These are phyloP conservation scores for Blastocladiella emersonii DNA, from an alignment of 371 early-diverging fungal genomes.

Conservation along the genomic window DNA sequence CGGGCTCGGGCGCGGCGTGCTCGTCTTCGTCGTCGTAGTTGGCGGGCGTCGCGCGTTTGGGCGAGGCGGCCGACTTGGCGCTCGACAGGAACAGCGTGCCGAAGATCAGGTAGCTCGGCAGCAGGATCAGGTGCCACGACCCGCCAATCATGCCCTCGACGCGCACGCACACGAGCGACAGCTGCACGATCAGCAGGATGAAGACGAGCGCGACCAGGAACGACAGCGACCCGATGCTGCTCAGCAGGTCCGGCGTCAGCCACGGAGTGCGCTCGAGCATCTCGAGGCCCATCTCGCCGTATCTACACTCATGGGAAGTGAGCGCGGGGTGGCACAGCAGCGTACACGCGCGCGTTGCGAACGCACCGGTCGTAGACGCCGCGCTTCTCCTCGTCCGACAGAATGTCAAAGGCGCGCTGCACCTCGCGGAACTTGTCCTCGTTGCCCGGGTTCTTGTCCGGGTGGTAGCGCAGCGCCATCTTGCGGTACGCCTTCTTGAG, in stretches of 20 bases:
- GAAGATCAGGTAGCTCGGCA: background rate
- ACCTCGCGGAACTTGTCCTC: slow-evolving; percentile 70
- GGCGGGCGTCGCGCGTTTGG: background rate
- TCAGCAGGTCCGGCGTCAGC: background rate
- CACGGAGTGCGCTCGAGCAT: background rate
- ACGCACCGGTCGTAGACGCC: slow-evolving; percentile 55
- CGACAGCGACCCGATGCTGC: background rate
- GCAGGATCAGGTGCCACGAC: background rate
- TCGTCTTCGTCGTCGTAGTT: slow-evolving; percentile 14
- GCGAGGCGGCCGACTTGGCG: background rate
- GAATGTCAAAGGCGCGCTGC: slow-evolving; percentile 82
- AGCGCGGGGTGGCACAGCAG: too few relatives aligned
- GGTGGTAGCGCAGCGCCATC: slow-evolving; percentile 20
- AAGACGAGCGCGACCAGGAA: background rate
- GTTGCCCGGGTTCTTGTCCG: slow-evolving; percentile 31
- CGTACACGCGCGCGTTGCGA: too few relatives aligned
- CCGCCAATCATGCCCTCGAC: background rate
- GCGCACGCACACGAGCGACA: background rate
- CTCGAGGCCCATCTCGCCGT: background rate
- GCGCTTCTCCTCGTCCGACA: slow-evolving; percentile 67
- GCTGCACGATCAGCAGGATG: background rate
- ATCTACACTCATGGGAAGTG: background rate
- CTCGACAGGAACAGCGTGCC: background rate
- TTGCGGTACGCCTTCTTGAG: slow-evolving; percentile 49
- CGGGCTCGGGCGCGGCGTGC: slow-evolving; percentile 15